Percentiles rank a stretch among this genome's conserved stretches.
These are phyloP conservation scores for Tolypocladium tropicale DNA, from an alignment of 2,329 filamentous ascomycete species.

Conservation along the genomic window DNA sequence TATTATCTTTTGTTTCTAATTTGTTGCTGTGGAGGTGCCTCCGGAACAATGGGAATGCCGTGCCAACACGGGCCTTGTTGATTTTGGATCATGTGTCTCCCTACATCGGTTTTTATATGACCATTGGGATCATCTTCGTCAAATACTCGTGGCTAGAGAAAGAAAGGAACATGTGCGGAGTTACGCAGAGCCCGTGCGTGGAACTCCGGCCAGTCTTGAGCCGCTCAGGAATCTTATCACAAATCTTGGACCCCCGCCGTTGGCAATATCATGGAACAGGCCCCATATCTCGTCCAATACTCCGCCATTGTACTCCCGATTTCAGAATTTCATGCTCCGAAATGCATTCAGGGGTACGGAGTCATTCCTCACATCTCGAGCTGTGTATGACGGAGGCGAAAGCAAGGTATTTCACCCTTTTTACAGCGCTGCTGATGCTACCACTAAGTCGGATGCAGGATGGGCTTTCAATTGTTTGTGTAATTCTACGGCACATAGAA, in stretches of 20 bases:
- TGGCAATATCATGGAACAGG: slow-evolving; percentile 60
- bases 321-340: slow-evolving; percentile 63
- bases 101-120: slow-evolving; percentile 61
- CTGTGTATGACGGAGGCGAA: slow-evolving; percentile 61
- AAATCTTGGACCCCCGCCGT: slow-evolving; percentile 55
- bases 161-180: slow-evolving; percentile 45
- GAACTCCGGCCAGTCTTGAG: slow-evolving; percentile 47
- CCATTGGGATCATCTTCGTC: slow-evolving; percentile 60
- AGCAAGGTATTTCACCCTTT: slow-evolving; percentile 42
- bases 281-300: slow-evolving; percentile 54
- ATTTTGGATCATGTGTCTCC: slow-evolving; percentile 62
- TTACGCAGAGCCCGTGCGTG: slow-evolving; percentile 40
- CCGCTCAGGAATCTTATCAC: slow-evolving; percentile 51
- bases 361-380: slow-evolving; percentile 52
- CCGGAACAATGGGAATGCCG: slow-evolving; percentile 34
- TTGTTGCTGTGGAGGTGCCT: slow-evolving; percentile 25
- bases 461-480: slow-evolving; percentile 56
- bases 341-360: slow-evolving; percentile 58
- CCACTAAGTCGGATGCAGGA: slow-evolving; percentile 32
- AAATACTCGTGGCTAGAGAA: slow-evolving; percentile 51
- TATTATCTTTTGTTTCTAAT: not conserved
- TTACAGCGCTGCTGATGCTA: not conserved
- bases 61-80: slow-evolving; percentile 42
- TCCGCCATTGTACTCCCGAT: slow-evolving; percentile 55
- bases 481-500: slow-evolving; percentile 59